These are phyloP conservation scores for Fusarium xylarioides DNA, from an alignment of 2,329 filamentous ascomycete species.

Conservation along the genomic window DNA sequence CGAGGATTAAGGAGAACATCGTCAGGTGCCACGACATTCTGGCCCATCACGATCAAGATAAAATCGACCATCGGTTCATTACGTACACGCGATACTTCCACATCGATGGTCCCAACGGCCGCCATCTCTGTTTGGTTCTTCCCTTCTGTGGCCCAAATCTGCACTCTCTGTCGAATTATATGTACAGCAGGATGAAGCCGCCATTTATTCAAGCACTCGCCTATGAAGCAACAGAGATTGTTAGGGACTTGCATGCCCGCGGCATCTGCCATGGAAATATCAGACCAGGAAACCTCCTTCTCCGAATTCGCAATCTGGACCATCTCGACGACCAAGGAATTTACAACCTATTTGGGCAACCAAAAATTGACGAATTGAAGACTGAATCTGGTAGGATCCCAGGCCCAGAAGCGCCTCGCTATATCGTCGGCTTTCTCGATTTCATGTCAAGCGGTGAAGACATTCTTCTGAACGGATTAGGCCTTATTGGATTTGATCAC, in stretches of 20 bases:
- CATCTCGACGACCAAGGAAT: neutral
- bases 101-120: neutral
- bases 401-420: neutral
- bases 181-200: neutral
- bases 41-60: fast-evolving
- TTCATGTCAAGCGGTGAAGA: neutral
- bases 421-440: neutral
- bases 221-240: neutral
- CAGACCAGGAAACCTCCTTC: neutral
- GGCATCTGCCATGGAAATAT: neutral
- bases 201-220: neutral
- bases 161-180: neutral
- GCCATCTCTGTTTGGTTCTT: neutral
- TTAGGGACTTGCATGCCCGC: neutral
- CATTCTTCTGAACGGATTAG: neutral
- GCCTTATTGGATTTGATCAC: neutral
- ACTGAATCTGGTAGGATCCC: neutral
- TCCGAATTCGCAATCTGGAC: neutral
- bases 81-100: neutral
- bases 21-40: neutral
- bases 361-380: neutral
- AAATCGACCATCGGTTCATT: neutral
- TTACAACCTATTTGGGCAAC: neutral
- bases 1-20: neutral
- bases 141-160: neutral